phyloP scores from a whole-genome alignment of 441 rosid genomes.

The Viola pubescens region DNA sequence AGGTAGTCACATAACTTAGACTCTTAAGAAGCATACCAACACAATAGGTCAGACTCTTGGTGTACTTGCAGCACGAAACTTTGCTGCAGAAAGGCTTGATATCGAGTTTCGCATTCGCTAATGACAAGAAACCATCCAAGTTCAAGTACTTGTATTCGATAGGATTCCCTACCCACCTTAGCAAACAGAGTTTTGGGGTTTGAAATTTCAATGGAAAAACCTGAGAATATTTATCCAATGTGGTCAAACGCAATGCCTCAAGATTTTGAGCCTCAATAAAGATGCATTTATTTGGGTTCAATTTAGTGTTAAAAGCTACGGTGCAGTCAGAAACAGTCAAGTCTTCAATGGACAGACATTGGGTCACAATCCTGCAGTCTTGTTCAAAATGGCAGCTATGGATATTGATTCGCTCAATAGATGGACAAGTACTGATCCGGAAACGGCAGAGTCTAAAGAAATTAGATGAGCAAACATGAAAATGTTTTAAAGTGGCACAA shows the following conservation, averaged over 20 bases:
- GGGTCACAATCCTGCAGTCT: background rate
- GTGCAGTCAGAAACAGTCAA: slow-evolving; percentile 14
- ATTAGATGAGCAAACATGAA: slow-evolving; percentile 6
- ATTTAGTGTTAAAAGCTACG: background rate
- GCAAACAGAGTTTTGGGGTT: slow-evolving; percentile 5
- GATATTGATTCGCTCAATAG: slow-evolving; percentile 6
- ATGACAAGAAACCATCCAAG: slow-evolving; percentile 4
- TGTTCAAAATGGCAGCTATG: slow-evolving; percentile 8
- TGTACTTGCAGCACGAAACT: slow-evolving; percentile 13
- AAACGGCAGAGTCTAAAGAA: slow-evolving; percentile 1
- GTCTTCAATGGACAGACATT: slow-evolving; percentile 4
- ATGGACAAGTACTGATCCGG: slow-evolving; percentile 2
- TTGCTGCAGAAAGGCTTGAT: slow-evolving; percentile 18
- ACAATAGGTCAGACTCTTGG: slow-evolving; percentile 14
- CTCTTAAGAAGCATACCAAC: slow-evolving; percentile 14
- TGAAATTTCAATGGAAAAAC: slow-evolving; percentile 8
- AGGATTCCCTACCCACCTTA: slow-evolving; percentile 21
- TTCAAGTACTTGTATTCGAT: slow-evolving; percentile 14
- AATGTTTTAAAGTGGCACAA: background rate
- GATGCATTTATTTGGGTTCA: background rate
- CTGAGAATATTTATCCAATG: slow-evolving; percentile 1
- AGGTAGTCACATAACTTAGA: slow-evolving; percentile 7
- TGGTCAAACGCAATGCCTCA: slow-evolving; percentile 4
- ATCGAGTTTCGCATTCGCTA: slow-evolving; percentile 8
- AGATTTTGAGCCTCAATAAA: slow-evolving; percentile 5